Conservation (phyloP, 1,284 basidiomycete genomes). For the Trichosporon sp. region DNA sequence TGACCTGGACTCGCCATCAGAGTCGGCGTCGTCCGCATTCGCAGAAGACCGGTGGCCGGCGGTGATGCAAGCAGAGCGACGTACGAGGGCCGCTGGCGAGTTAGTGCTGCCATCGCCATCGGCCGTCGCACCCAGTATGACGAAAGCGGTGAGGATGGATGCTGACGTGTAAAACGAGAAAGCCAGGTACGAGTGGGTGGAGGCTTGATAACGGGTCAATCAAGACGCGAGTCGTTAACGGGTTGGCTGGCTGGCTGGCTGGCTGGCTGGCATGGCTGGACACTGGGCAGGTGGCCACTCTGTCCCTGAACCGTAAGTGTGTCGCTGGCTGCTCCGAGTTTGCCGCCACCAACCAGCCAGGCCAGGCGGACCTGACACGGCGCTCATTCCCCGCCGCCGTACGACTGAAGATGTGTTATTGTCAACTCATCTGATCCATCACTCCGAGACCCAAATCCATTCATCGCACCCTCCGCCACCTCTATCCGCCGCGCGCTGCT, state of each 20-base stretch:
- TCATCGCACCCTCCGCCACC: background rate
- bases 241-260: slow-evolving; percentile 7
- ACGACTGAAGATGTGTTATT: background rate
- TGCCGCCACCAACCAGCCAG: slow-evolving; percentile 5
- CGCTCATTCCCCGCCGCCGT: slow-evolving; percentile 20
- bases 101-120: background rate
- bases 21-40: background rate
- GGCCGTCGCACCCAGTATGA: slow-evolving; percentile 2
- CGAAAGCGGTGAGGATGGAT: background rate
- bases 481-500: background rate
- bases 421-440: background rate
- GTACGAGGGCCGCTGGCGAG: background rate
- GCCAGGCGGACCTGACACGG: slow-evolving; percentile 16
- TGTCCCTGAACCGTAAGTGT: slow-evolving; percentile 1
- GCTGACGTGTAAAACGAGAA: background rate
- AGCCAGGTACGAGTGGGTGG: background rate
- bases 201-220: background rate
- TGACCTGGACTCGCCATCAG: background rate
- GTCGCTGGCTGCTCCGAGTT: background rate
- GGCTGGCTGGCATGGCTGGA: background rate
- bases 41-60: background rate
- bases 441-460: background rate
- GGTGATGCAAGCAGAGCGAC: background rate
- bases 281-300: background rate
- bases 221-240: background rate